Evolutionary conservation across 805 yeast genomes (phyloP).

Genomic region (Pichia kluyveri): DNA sequence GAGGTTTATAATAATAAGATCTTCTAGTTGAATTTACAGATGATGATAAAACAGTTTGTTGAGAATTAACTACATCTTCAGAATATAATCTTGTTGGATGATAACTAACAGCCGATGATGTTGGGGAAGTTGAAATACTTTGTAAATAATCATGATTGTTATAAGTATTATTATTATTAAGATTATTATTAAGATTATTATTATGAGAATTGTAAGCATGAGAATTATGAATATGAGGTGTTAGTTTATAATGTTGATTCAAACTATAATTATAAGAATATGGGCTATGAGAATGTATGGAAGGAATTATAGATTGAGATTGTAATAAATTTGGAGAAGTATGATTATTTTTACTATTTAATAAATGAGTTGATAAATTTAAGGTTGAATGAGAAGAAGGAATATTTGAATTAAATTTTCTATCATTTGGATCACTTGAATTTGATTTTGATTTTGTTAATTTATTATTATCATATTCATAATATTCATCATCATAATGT

Average conservation of each 20-base stretch:
- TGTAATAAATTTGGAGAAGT: conserved; percentile 2
- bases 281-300: background rate
- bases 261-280: background rate
- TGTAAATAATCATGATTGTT: background rate
- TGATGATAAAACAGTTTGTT: conserved; percentile 5
- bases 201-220: conserved; percentile 2
- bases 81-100: conserved; percentile 7
- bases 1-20: conserved; percentile 19
- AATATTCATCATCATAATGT: background rate
- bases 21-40: conserved; percentile 18
- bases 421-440: background rate
- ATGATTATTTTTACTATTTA: conserved; percentile 3
- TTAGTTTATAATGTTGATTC: background rate
- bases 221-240: background rate
- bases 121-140: conserved; percentile 9
- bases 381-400: conserved; percentile 11
- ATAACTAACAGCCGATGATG: conserved; percentile 5
- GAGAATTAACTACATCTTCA: conserved; percentile 4
- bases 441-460: background rate
- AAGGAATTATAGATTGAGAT: background rate
- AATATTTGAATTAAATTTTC: background rate
- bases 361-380: conserved; percentile 5
- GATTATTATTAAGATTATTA: background rate
- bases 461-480: background rate
- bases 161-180: too few relatives aligned